A percentile compares a stretch with the other conserved stretches of the same genome.
Conservation (phyloP, 371 early-diverging fungal species). For the Chytridium lagenaria region DNA sequence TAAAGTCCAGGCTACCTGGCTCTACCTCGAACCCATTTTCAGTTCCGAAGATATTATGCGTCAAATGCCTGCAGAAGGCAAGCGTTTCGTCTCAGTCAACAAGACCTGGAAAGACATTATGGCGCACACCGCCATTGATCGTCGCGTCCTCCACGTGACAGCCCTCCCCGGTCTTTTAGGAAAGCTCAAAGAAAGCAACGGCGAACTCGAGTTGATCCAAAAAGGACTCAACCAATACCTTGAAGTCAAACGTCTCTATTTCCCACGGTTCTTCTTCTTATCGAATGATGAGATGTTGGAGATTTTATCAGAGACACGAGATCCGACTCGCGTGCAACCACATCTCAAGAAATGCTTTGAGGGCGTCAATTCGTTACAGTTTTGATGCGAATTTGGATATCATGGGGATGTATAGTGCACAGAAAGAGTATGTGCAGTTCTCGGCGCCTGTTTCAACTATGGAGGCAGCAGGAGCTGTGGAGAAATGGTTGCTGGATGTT, state of each 20-base stretch:
- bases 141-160: slow-evolving; percentile 52
- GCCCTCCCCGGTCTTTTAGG: slow-evolving; percentile 54
- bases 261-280: slow-evolving; percentile 63
- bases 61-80: slow-evolving; percentile 63
- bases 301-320: slow-evolving; percentile 59
- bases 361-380: slow-evolving; percentile 60
- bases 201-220: slow-evolving; percentile 60
- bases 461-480: slow-evolving; percentile 58
- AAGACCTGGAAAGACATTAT: slow-evolving; percentile 63
- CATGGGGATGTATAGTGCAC: slow-evolving; percentile 56
- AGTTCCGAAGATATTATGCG: slow-evolving; percentile 66
- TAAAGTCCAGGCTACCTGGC: slow-evolving; percentile 62
- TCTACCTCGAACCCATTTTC: slow-evolving; percentile 64
- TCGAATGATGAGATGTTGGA: slow-evolving; percentile 66
- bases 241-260: slow-evolving; percentile 59
- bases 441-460: slow-evolving; percentile 45
- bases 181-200: slow-evolving; percentile 55
- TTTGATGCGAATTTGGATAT: slow-evolving; percentile 55
- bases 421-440: slow-evolving; percentile 58
- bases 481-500: slow-evolving; percentile 60
- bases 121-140: slow-evolving; percentile 51
- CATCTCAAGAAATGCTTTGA: slow-evolving; percentile 65
- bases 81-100: slow-evolving; percentile 57
- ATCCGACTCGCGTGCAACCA: slow-evolving; percentile 62
- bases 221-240: slow-evolving; percentile 64